A percentile compares a stretch with the other conserved stretches of the same genome.
phyloP scores from a whole-genome alignment of 2,329 filamentous ascomycete species.

The Fusarium ambrosium region DNA sequence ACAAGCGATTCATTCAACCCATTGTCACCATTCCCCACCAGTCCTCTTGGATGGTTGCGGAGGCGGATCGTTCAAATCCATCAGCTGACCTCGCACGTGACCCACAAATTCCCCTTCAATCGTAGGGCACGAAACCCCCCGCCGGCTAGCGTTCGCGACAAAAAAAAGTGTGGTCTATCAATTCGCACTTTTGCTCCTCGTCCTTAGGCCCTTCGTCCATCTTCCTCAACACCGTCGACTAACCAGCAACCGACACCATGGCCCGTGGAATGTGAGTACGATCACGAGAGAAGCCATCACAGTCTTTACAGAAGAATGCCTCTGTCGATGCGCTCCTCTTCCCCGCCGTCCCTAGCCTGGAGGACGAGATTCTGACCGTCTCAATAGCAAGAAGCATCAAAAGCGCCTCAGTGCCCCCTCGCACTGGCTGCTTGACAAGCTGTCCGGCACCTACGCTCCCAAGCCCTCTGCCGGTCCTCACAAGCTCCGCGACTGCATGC shows the following conservation, averaged over 20 bases:
- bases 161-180: slow-evolving; percentile 49
- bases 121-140: slow-evolving; percentile 55
- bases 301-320: background rate
- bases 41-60: background rate
- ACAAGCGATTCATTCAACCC: background rate
- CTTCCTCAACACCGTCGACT: slow-evolving; percentile 56
- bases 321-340: slow-evolving; percentile 21
- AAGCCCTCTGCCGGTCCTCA: slow-evolving; percentile 87
- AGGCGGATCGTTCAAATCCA: background rate
- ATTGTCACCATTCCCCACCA: background rate
- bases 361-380: slow-evolving; percentile 50
- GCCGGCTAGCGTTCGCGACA: slow-evolving; percentile 41
- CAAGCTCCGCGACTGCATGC: slow-evolving; percentile 99
- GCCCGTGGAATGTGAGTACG: slow-evolving; percentile 73
- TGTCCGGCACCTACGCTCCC: slow-evolving; percentile 89
- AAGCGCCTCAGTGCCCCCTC: slow-evolving; percentile 99
- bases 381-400: slow-evolving; percentile 94
- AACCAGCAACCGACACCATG: slow-evolving; percentile 66
- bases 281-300: slow-evolving; percentile 21
- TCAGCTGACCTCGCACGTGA: slow-evolving; percentile 30
- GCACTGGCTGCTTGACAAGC: slow-evolving; percentile 99
- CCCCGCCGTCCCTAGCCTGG: slow-evolving; percentile 5
- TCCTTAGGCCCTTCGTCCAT: slow-evolving; percentile 45
- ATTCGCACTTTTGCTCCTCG: slow-evolving; percentile 46
- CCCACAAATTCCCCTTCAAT: background rate